These are phyloP conservation scores for Hylodesmum podocarpum DNA, from an alignment of 306 rosid species.

Conservation along the genomic window DNA sequence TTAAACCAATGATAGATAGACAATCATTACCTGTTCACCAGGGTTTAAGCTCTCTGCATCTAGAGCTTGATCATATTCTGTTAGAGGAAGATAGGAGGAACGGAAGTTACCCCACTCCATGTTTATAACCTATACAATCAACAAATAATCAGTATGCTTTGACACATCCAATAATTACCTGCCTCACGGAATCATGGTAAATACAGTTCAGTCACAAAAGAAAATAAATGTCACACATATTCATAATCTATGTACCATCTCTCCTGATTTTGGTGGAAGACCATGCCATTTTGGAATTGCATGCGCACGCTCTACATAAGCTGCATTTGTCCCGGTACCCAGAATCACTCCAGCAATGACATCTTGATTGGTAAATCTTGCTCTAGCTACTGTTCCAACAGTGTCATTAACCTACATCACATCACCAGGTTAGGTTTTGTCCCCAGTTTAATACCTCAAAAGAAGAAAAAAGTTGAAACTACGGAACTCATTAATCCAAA, in stretches of 20 bases:
- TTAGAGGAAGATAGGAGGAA: constrained; percentile 84
- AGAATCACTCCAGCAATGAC: constrained; percentile 89
- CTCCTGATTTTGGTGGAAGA: constrained; percentile 79
- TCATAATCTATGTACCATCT: constrained; percentile 64
- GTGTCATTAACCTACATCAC: constrained; percentile 88
- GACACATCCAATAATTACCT: background rate
- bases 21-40: constrained; percentile 81
- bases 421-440: constrained; percentile 32
- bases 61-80: constrained; percentile 78
- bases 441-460: background rate
- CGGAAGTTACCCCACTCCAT: constrained; percentile 99
- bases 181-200: background rate
- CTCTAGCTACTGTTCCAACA: constrained; percentile 93
- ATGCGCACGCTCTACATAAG: constrained; percentile 79
- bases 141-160: background rate
- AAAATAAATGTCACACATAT: background rate
- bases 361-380: constrained; percentile 68
- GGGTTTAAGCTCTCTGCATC: constrained; percentile 89
- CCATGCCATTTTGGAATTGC: constrained; percentile 98
- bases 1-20: constrained; percentile 6
- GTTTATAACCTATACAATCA: constrained; percentile 74
- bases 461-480: background rate
- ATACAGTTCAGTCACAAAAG: background rate
- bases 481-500: constrained; percentile 8
- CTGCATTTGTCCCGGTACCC: constrained; percentile 99